Percentiles rank a stretch among this genome's conserved stretches.
Conservation (phyloP, 176 grass and related monocot species). For the Lolium multiflorum region DNA sequence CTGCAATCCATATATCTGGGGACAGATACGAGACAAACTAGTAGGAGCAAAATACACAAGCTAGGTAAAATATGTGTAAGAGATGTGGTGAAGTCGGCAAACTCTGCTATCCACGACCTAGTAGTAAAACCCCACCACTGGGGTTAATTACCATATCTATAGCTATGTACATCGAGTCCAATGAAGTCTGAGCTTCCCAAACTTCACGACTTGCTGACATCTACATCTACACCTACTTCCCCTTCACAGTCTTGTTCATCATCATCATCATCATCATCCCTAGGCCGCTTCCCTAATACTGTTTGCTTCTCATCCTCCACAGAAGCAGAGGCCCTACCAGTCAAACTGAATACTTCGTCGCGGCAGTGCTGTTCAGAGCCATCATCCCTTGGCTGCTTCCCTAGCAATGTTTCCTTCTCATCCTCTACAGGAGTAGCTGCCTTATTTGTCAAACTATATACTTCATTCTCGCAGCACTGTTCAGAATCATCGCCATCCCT, state of each 20-base stretch:
- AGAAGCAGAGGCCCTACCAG: neutral
- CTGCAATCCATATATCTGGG: slow-evolving; percentile 27
- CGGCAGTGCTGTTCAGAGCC: slow-evolving; percentile 7
- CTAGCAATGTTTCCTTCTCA: neutral
- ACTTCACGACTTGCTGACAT: slow-evolving; percentile 48
- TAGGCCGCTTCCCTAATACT: slow-evolving; percentile 29
- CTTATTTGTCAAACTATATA: neutral
- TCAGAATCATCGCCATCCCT: neutral
- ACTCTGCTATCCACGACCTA: slow-evolving; percentile 45
- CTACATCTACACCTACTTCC: slow-evolving; percentile 55
- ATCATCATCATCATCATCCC: slow-evolving; percentile 33
- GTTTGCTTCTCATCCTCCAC: neutral
- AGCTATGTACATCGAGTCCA: slow-evolving; percentile 54
- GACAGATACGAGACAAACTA: slow-evolving; percentile 15
- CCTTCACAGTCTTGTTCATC: slow-evolving; percentile 38
- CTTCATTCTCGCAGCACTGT: neutral
- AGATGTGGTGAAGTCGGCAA: slow-evolving; percentile 22
- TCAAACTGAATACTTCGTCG: slow-evolving; percentile 3
- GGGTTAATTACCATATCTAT: slow-evolving; percentile 55
- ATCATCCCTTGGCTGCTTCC: slow-evolving; percentile 27
- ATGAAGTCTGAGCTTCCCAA: slow-evolving; percentile 36
- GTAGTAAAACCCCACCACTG: slow-evolving; percentile 33
- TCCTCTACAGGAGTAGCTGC: neutral
- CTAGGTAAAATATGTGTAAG: slow-evolving; percentile 38
- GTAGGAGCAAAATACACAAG: slow-evolving; percentile 36